phyloP scores from a whole-genome alignment of 2,329 filamentous ascomycete species.

The Uncinocarpus reesii region DNA sequence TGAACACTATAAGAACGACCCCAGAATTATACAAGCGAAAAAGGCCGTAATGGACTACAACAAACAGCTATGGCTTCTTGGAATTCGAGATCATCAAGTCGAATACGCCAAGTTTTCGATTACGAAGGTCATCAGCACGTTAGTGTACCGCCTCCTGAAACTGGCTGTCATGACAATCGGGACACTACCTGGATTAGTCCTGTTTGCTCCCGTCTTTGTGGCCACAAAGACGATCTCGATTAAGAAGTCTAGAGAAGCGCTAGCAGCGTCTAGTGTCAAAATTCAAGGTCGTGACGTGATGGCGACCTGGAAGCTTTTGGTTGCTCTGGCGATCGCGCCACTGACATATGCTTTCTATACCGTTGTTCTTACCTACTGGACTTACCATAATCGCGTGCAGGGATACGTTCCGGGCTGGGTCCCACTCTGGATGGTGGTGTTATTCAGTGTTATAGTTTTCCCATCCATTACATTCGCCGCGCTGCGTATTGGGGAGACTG shows the following conservation, averaged over 20 bases:
- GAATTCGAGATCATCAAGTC: conserved; percentile 87
- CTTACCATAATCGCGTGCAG: conserved; percentile 69
- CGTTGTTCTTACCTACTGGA: conserved; percentile 61
- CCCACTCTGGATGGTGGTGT: conserved; percentile 65
- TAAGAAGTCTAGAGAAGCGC: conserved; percentile 69
- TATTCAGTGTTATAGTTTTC: conserved; percentile 69
- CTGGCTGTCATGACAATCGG: conserved; percentile 64
- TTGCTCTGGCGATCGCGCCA: conserved; percentile 74
- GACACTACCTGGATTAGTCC: conserved; percentile 72
- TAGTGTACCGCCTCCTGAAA: conserved; percentile 72
- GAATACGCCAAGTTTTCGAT: conserved; percentile 79
- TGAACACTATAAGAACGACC: conserved; percentile 82
- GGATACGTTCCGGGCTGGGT: conserved; percentile 73
- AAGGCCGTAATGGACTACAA: conserved; percentile 76
- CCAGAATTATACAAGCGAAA: conserved; percentile 65
- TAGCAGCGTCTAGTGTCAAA: conserved; percentile 80
- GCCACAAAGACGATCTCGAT: conserved; percentile 72
- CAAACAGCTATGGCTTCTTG: conserved; percentile 70
- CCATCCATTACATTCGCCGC: conserved; percentile 84
- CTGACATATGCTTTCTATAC: conserved; percentile 75
- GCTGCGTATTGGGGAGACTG: conserved; percentile 90
- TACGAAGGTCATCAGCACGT: conserved; percentile 60
- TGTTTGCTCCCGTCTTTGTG: conserved; percentile 83
- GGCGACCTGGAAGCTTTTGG: conserved; percentile 86
- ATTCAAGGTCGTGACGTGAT: conserved; percentile 81